A percentile compares a stretch with the other conserved stretches of the same genome.
phyloP scores from a whole-genome alignment of 345 rosid species.

The Camelina hispida region DNA sequence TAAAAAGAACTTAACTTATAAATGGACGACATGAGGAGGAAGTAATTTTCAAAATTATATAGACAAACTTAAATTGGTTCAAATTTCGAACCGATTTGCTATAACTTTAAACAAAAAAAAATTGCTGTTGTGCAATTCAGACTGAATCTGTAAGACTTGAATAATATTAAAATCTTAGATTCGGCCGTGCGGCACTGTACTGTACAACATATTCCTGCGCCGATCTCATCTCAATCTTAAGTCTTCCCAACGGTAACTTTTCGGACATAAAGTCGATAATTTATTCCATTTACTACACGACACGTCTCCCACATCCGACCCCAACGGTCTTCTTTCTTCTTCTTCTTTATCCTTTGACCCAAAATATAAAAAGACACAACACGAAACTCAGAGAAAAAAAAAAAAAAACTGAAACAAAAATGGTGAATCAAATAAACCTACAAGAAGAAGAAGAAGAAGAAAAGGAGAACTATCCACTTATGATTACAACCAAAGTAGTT shows the following conservation, averaged over 20 bases:
- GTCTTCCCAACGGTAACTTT: constrained; percentile 42
- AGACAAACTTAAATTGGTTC: neutral
- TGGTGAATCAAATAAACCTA: constrained; percentile 7
- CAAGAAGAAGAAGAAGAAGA: constrained; percentile 49
- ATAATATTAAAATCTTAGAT: constrained; percentile 14
- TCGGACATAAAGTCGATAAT: neutral
- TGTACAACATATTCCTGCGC: constrained; percentile 13
- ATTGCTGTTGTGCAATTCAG: neutral
- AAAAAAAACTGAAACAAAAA: constrained; percentile 13
- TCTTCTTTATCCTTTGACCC: neutral
- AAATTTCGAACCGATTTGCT: neutral
- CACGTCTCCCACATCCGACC: constrained; percentile 27
- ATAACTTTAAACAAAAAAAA: neutral
- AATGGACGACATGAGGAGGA: too few species aligned
- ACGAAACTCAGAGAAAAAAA: neutral
- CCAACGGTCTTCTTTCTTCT: constrained; percentile 43
- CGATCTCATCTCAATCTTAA: constrained; percentile 10
- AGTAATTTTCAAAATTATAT: too few species aligned
- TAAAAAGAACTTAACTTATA: too few species aligned
- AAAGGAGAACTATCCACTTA: constrained; percentile 42
- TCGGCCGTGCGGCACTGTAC: constrained; percentile 30
- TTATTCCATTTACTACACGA: neutral
- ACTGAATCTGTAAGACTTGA: neutral
- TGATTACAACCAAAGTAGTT: constrained; percentile 60
- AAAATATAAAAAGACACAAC: constrained; percentile 11